Conservation (phyloP, 768 basidiomycete genomes). For the Hygrocybe punicea region DNA sequence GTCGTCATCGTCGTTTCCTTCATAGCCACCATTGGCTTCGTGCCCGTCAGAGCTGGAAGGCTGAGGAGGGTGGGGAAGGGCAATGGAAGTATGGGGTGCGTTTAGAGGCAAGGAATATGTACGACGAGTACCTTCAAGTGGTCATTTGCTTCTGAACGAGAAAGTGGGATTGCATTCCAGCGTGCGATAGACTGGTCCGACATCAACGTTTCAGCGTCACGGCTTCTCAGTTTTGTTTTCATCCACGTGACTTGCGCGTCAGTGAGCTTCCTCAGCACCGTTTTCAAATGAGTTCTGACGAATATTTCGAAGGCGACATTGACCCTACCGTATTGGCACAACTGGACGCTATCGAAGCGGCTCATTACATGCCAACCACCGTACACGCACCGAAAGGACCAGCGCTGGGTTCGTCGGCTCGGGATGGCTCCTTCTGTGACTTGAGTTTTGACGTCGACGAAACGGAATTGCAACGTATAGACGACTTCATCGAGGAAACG, state of each 20-base stretch:
- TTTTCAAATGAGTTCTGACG: slow-evolving; percentile 67
- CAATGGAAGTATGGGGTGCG: slow-evolving; percentile 55
- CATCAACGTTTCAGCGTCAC: slow-evolving; percentile 37
- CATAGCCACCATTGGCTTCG: slow-evolving; percentile 50
- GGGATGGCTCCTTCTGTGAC: slow-evolving; percentile 51
- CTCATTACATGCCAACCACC: slow-evolving; percentile 33
- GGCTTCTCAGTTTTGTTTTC: neutral
- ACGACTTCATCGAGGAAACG: slow-evolving; percentile 49
- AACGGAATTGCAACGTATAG: slow-evolving; percentile 50
- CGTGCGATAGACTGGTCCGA: slow-evolving; percentile 61
- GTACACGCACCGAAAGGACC: slow-evolving; percentile 10
- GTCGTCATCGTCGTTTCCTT: slow-evolving; percentile 44
- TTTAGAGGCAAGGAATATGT: slow-evolving; percentile 43
- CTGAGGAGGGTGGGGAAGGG: slow-evolving; percentile 51
- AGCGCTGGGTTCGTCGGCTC: slow-evolving; percentile 18
- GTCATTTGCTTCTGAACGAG: slow-evolving; percentile 22
- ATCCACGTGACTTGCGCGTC: slow-evolving; percentile 10
- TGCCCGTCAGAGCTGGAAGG: slow-evolving; percentile 57
- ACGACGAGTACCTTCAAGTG: slow-evolving; percentile 67
- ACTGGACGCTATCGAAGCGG: slow-evolving; percentile 70
- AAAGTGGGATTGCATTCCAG: slow-evolving; percentile 66
- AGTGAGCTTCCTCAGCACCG: neutral
- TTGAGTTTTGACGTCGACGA: slow-evolving; percentile 57
- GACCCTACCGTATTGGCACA: slow-evolving; percentile 57
- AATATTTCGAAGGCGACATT: slow-evolving; percentile 63